These are phyloP conservation scores for Phytopythium ostracodes DNA, from an alignment of 352 stramenopile species.

Conservation along the genomic window DNA sequence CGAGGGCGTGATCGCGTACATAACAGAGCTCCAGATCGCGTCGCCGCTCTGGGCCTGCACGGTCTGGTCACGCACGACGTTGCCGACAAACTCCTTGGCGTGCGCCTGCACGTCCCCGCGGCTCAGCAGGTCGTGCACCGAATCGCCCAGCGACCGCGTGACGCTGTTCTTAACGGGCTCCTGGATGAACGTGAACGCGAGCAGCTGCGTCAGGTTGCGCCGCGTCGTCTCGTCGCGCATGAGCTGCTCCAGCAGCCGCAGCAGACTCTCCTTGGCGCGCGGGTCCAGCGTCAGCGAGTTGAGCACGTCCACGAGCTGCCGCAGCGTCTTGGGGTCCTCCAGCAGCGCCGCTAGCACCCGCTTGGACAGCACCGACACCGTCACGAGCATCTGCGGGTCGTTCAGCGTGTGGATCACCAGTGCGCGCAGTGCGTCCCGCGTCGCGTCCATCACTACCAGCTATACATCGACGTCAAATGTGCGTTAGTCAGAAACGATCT, in stretches of 20 bases:
- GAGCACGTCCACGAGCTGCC: constrained; percentile 54
- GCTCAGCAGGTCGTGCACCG: constrained; percentile 74
- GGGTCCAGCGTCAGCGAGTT: constrained; percentile 43
- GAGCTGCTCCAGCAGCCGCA: constrained; percentile 56
- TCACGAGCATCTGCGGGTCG: constrained; percentile 46
- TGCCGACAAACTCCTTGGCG: constrained; percentile 79
- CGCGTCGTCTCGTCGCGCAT: constrained; percentile 55
- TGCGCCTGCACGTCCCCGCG: constrained; percentile 73
- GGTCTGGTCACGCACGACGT: constrained; percentile 77
- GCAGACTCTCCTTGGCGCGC: constrained; percentile 37
- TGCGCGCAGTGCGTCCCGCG: constrained; percentile 38
- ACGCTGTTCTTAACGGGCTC: constrained; percentile 68
- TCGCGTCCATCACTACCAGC: constrained; percentile 69
- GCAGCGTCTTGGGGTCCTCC: constrained; percentile 52
- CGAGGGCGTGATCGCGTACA: constrained; percentile 69
- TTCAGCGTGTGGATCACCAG: constrained; percentile 62
- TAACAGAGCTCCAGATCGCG: constrained; percentile 75
- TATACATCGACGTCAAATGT: constrained; percentile 7
- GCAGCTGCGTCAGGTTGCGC: constrained; percentile 49
- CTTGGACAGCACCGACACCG: constrained; percentile 50
- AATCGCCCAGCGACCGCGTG: constrained; percentile 43
- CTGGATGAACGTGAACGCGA: constrained; percentile 65
- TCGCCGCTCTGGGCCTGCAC: constrained; percentile 76
- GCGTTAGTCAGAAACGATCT: not conserved
- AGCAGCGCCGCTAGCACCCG: constrained; percentile 37